Conservation (phyloP, 768 basidiomycete species). For the Kwoniella heveanensis region DNA sequence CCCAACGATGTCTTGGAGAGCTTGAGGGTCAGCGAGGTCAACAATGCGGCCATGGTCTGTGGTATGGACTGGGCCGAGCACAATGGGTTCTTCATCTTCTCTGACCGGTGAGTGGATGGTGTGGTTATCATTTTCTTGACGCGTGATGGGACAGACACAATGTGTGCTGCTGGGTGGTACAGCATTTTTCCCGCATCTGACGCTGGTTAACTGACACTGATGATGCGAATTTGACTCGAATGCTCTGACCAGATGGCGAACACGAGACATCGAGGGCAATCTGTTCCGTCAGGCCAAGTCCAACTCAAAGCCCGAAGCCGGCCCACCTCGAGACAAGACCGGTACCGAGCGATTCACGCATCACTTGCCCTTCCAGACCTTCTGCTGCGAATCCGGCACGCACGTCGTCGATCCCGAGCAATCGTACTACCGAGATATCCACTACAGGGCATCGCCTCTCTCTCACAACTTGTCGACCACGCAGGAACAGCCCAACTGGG, state of each 20-base stretch:
- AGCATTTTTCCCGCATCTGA: no score
- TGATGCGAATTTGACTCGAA: no score
- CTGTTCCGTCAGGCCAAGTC: slow-evolving; percentile 97
- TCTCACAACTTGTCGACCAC: slow-evolving; percentile 73
- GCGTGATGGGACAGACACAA: slow-evolving; percentile 62
- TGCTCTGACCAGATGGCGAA: slow-evolving; percentile 81
- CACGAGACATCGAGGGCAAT: slow-evolving; percentile 96
- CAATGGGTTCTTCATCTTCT: slow-evolving; percentile 96
- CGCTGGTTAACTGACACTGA: no score
- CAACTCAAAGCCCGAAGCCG: slow-evolving; percentile 82
- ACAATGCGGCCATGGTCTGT: slow-evolving; percentile 96
- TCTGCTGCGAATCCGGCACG: slow-evolving; percentile 97
- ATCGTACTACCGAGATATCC: slow-evolving; percentile 88
- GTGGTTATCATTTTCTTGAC: no score
- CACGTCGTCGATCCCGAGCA: slow-evolving; percentile 95
- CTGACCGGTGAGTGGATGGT: slow-evolving; percentile 78
- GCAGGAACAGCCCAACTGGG: slow-evolving; percentile 64
- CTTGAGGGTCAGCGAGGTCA: slow-evolving; percentile 82
- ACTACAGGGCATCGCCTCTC: slow-evolving; percentile 77
- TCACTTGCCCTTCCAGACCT: slow-evolving; percentile 96
- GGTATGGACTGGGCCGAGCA: slow-evolving; percentile 99
- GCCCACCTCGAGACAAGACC: slow-evolving; percentile 83
- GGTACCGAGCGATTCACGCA: slow-evolving; percentile 81
- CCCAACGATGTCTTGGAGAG: slow-evolving; percentile 97
- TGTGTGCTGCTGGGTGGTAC: no score